Evolutionary conservation across 495 filamentous ascomycete genomes (phyloP).

Genomic region (Clavariopsis aquatica): DNA sequence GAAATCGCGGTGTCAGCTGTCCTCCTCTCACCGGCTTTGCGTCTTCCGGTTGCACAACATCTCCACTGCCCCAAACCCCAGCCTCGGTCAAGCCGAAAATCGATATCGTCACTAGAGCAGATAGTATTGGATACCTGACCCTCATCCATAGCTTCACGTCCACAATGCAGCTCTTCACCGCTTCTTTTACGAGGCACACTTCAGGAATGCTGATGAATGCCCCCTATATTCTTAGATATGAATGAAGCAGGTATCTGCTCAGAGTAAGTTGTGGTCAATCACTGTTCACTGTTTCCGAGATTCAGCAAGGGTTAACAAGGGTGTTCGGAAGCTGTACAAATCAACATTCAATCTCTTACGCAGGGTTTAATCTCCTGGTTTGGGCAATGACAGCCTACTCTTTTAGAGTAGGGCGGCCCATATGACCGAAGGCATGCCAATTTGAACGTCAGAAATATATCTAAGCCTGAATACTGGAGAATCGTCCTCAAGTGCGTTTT

Average conservation of each 20-base stretch:
- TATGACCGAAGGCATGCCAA: too few species aligned
- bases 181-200: not conserved
- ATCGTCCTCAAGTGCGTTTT: too few species aligned
- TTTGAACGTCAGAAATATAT: too few species aligned
- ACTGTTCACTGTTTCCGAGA: not conserved
- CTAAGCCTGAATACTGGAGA: too few species aligned
- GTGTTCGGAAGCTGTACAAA: too few species aligned
- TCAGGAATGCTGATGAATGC: not conserved
- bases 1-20: not conserved
- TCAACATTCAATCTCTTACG: too few species aligned
- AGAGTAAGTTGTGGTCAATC: not conserved
- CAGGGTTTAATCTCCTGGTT: too few species aligned
- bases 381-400: too few species aligned
- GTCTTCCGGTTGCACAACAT: not conserved
- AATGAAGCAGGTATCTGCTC: not conserved
- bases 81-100: not conserved
- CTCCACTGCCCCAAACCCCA: not conserved
- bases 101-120: not conserved
- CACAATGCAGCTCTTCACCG: not conserved
- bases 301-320: too few species aligned
- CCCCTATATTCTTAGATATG: not conserved
- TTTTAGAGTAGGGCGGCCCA: too few species aligned
- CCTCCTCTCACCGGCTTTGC: not conserved
- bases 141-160: not conserved
- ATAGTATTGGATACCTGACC: not conserved